Percentiles rank a stretch among this genome's conserved stretches.
phyloP scores from a whole-genome alignment of 208 protist genomes.

The Wallacemonas sp. region DNA sequence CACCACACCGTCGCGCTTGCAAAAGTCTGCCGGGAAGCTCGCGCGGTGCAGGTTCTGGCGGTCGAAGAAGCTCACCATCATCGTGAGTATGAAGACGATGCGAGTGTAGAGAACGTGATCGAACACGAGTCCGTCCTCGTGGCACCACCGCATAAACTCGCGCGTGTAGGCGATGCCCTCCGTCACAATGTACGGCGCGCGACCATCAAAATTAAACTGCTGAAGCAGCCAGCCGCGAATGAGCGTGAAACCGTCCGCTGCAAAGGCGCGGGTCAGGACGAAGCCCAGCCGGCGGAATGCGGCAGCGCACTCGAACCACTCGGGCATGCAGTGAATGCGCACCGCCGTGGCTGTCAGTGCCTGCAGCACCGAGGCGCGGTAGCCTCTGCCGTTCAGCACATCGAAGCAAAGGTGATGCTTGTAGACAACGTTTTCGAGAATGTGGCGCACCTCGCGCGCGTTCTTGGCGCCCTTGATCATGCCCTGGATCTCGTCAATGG shows the following conservation, averaged over 20 bases:
- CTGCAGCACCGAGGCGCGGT: conserved; percentile 74
- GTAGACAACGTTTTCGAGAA: conserved; percentile 77
- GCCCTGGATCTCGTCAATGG: conserved; percentile 46
- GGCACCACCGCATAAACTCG: conserved; percentile 76
- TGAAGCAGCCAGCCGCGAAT: conserved; percentile 70
- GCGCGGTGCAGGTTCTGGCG: conserved; percentile 86
- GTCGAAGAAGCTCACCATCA: conserved; percentile 90
- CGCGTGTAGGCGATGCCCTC: conserved; percentile 66
- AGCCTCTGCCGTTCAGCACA: conserved; percentile 84
- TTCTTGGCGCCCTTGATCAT: conserved; percentile 75
- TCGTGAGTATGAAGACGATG: conserved; percentile 85
- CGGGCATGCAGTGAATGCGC: conserved; percentile 49
- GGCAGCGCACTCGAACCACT: conserved; percentile 81
- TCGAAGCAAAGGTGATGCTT: conserved; percentile 73
- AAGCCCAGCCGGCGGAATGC: conserved; percentile 79
- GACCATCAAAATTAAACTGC: conserved; percentile 61
- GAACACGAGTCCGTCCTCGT: conserved; percentile 80
- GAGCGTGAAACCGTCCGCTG: conserved; percentile 73
- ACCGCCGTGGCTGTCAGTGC: conserved; percentile 60
- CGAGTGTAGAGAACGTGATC: conserved; percentile 90
- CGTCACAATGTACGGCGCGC: conserved; percentile 68
- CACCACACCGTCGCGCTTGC: conserved; percentile 86
- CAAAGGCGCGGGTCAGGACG: conserved; percentile 80
- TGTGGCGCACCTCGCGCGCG: conserved; percentile 64
- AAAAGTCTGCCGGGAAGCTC: conserved; percentile 72